Conservation (phyloP, 1,284 basidiomycete species). For the Microbotryum intermedium region DNA sequence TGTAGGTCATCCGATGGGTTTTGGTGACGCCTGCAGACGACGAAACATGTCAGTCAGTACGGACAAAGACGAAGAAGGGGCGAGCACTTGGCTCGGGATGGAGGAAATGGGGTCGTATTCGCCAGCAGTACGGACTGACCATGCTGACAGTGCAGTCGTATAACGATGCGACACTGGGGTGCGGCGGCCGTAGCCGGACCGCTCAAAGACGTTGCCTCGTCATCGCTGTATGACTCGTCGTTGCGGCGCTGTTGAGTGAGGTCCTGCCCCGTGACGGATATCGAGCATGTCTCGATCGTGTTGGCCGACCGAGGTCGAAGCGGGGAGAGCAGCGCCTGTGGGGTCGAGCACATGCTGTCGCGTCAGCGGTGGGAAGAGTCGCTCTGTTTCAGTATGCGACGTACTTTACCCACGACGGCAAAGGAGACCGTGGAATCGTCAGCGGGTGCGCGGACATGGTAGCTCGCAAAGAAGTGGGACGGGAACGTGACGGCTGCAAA, state of each 20-base stretch:
- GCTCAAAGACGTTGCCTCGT: background rate
- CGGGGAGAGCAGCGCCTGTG: slow-evolving; percentile 19
- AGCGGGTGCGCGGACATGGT: background rate
- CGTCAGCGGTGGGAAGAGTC: background rate
- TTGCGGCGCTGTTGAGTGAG: background rate
- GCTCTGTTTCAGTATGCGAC: background rate
- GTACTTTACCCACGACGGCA: slow-evolving; percentile 13
- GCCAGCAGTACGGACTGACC: slow-evolving; percentile 6
- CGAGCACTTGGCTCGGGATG: background rate
- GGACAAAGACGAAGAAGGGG: background rate
- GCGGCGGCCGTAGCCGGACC: background rate
- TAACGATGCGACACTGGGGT: slow-evolving; percentile 23
- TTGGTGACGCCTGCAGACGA: slow-evolving; percentile 23
- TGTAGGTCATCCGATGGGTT: slow-evolving; percentile 26
- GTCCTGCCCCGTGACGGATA: slow-evolving; percentile 13
- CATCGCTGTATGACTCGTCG: background rate
- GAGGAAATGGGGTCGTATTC: background rate
- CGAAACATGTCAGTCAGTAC: background rate
- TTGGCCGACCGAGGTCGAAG: slow-evolving; percentile 14
- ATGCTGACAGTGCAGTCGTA: slow-evolving; percentile 24
- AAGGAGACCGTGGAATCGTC: slow-evolving; percentile 5
- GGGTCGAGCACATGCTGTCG: background rate
- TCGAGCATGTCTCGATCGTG: slow-evolving; percentile 17
- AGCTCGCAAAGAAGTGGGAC: slow-evolving; percentile 27
- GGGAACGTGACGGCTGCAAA: slow-evolving; percentile 30